phyloP scores from a whole-genome alignment of 805 yeast genomes.

The Kodamaea restingae region DNA sequence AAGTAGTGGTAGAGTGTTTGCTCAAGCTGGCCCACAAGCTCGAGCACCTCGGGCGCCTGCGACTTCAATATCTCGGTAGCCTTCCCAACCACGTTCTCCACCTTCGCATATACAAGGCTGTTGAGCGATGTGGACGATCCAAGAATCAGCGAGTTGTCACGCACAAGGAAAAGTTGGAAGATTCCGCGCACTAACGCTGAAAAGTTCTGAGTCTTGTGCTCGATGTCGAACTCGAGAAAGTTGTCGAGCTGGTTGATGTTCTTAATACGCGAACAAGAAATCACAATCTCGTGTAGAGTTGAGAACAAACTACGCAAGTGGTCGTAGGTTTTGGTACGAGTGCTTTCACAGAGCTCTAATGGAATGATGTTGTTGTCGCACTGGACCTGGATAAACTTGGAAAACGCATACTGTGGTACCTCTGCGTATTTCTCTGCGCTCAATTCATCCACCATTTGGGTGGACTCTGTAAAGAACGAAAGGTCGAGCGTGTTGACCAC shows the following conservation, averaged over 20 bases:
- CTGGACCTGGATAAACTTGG: constrained; percentile 35
- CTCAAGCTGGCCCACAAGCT: constrained; percentile 37
- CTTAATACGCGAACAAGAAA: constrained; percentile 15
- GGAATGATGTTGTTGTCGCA: constrained; percentile 38
- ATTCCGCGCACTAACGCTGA: constrained; percentile 59
- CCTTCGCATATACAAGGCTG: constrained; percentile 10
- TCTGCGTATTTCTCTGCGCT: not conserved
- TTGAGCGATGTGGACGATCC: constrained; percentile 35
- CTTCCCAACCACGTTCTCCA: constrained; percentile 42
- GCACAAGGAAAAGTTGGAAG: constrained; percentile 55
- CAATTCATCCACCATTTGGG: constrained; percentile 7
- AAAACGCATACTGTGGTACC: constrained; percentile 22
- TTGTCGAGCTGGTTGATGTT: constrained; percentile 23
- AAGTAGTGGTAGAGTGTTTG: constrained; percentile 34
- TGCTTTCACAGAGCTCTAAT: constrained; percentile 23
- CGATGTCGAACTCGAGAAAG: constrained; percentile 26
- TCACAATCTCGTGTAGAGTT: constrained; percentile 18
- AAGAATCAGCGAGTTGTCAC: constrained; percentile 58
- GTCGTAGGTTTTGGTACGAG: constrained; percentile 18
- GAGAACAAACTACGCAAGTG: constrained; percentile 19
- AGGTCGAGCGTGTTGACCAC: constrained; percentile 7
- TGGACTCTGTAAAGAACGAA: constrained; percentile 18
- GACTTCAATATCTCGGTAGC: constrained; percentile 25
- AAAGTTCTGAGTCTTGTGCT: constrained; percentile 19
- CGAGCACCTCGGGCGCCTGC: constrained; percentile 5